phyloP scores from a whole-genome alignment of 148 eudicot species.

The Heliosperma pusillum region DNA sequence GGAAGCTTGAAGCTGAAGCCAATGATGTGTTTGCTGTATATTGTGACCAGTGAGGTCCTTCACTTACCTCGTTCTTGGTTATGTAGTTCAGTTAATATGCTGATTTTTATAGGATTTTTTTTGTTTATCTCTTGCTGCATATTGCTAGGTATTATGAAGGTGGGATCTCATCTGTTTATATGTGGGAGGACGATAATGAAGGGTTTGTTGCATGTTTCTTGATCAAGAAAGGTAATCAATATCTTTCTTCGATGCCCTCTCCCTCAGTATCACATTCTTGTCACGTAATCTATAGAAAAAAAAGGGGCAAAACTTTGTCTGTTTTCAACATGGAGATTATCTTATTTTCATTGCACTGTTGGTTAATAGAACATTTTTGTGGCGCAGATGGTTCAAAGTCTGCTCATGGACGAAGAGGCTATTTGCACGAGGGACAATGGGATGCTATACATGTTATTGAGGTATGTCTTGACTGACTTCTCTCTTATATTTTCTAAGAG shows the following conservation, averaged over 20 bases:
- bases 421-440: constrained; percentile 93
- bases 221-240: constrained; percentile 76
- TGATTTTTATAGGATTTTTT: constrained; percentile 1
- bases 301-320: neutral
- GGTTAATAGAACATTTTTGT: constrained; percentile 11
- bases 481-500: neutral
- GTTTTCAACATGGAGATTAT: neutral
- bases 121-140: neutral
- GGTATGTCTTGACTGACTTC: constrained; percentile 36
- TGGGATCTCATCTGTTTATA: constrained; percentile 91
- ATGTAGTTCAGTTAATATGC: constrained; percentile 21
- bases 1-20: constrained; percentile 97
- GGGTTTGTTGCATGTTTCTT: constrained; percentile 92
- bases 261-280: neutral
- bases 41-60: constrained; percentile 99
- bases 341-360: constrained; percentile 19
- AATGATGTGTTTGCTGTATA: constrained; percentile 89
- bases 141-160: constrained; percentile 96
- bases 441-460: constrained; percentile 98
- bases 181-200: constrained; percentile 92
- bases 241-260: neutral
- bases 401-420: constrained; percentile 91
- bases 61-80: constrained; percentile 59
- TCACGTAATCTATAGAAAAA: neutral
- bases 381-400: constrained; percentile 74